Evolutionary conservation across 306 rosid genomes (phyloP).

Genomic region (Mimosa bimucronata): DNA sequence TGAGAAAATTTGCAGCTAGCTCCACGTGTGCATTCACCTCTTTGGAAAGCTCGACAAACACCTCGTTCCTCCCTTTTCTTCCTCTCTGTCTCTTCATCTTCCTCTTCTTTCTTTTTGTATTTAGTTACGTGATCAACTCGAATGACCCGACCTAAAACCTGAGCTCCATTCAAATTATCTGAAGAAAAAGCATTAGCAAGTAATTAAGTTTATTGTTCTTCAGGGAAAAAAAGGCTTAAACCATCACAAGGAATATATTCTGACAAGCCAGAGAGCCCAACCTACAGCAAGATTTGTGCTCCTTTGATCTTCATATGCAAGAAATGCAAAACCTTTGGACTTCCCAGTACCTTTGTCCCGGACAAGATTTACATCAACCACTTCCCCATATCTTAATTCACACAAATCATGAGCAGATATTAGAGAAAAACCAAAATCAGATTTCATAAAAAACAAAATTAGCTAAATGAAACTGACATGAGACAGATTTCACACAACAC

Average conservation of each 20-base stretch:
- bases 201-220: not conserved
- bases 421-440: not conserved
- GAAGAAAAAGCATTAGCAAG: slow-evolving; percentile 10
- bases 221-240: not conserved
- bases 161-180: slow-evolving; percentile 95
- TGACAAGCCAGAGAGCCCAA: slow-evolving; percentile 39
- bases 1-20: slow-evolving; percentile 91
- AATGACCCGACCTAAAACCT: slow-evolving; percentile 72
- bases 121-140: slow-evolving; percentile 88
- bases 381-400: slow-evolving; percentile 72
- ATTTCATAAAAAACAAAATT: not conserved
- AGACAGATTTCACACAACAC: not conserved
- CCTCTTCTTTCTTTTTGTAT: slow-evolving; percentile 92
- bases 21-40: slow-evolving; percentile 92
- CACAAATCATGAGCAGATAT: not conserved
- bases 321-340: slow-evolving; percentile 87
- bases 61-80: slow-evolving; percentile 91
- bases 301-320: slow-evolving; percentile 92
- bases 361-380: slow-evolving; percentile 90
- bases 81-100: slow-evolving; percentile 81
- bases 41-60: slow-evolving; percentile 93
- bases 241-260: not conserved
- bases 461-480: not conserved
- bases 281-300: slow-evolving; percentile 94
- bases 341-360: slow-evolving; percentile 91